Base-by-base conservation (phyloP, 2,329 filamentous ascomycete genomes). In the Ophiostoma ulmi region DNA sequence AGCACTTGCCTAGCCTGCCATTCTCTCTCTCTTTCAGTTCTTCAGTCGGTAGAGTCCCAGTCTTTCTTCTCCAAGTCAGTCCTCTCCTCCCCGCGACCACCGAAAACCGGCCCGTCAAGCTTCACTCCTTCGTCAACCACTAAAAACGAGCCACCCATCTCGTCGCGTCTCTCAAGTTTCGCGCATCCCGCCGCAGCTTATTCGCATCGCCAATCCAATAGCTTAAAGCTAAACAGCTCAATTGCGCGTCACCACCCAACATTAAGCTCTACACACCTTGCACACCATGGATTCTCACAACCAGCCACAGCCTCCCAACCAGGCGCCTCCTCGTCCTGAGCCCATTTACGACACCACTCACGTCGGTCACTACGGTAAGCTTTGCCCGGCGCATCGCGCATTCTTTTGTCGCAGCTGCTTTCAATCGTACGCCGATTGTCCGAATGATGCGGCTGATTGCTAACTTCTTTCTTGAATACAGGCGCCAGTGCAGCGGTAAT, bases 351-450 rank as follows among this genome's bases (percentile, higher is more conserved):
- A 93, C 80, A 87, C 87, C 68, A 85, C 83, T 75, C 88, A 91
- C 77, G 91, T 90, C 73, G 91, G 91, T 69, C 91, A 93, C 80
- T 93, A 93, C 82, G 90, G 91, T 92, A 82, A 81, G 85, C 79
- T 6, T 10, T 6, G 26, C 26, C 58, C 10, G 22, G 22, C 58
- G n/a, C 22, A 35, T 63, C 13, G 61, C 61, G 35, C 61, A 63
- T 58, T 26, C 14, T 39, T 20, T 65, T 61, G 31, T 31, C 11
- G n/a, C 31, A 35, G 61, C 14, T 35, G n/a, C 35, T 41, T 10
- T 14, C 10, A 39, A 22, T 65, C 11, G 7, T 11, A 13, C 31
- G 11, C 36, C 5, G 35, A 22, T 39, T n/a, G 20, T 1, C 35
- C 31, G 7, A 0, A 13, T 26, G 20, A 65, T 65, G 35, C 31